A percentile compares a stretch with the other conserved stretches of the same genome.
Evolutionary conservation across 306 rosid species (phyloP).

Genomic region (Herpetospermum pedunculosum): DNA sequence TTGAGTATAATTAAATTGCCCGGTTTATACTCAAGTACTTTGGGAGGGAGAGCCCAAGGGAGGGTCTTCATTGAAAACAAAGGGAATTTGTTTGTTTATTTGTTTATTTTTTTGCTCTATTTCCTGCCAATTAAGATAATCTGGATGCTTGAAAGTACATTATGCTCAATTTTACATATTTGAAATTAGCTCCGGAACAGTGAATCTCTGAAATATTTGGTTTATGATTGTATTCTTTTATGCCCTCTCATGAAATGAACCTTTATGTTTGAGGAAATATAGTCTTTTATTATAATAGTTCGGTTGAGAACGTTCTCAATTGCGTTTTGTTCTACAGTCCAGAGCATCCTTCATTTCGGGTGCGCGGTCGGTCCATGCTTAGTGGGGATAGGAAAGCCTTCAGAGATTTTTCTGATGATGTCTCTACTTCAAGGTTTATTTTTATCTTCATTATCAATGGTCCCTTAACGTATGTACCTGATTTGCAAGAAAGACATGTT

Average conservation of each 20-base stretch:
- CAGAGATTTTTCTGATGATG: constrained; percentile 77
- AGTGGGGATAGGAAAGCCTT: constrained; percentile 79
- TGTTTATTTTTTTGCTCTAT: background rate
- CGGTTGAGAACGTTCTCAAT: background rate
- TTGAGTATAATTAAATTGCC: background rate
- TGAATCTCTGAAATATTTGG: background rate
- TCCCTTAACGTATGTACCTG: background rate
- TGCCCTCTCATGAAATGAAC: background rate
- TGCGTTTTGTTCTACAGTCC: constrained; percentile 38
- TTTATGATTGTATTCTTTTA: background rate
- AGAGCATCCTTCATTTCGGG: constrained; percentile 87
- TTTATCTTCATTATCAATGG: constrained; percentile 12
- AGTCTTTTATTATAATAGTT: background rate
- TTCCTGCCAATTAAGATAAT: background rate
- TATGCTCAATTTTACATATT: background rate
- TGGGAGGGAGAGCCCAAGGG: background rate
- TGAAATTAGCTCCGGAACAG: background rate
- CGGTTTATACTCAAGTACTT: background rate
- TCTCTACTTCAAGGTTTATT: constrained; percentile 75
- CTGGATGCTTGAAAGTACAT: background rate
- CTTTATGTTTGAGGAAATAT: background rate
- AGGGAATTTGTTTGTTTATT: background rate
- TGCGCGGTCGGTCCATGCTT: constrained; percentile 88
- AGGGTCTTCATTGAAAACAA: background rate
- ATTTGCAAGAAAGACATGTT: background rate